Percentiles rank a stretch among this genome's conserved stretches.
phyloP scores from a whole-genome alignment of 352 stramenopile species.

The Pythium coloratum region DNA sequence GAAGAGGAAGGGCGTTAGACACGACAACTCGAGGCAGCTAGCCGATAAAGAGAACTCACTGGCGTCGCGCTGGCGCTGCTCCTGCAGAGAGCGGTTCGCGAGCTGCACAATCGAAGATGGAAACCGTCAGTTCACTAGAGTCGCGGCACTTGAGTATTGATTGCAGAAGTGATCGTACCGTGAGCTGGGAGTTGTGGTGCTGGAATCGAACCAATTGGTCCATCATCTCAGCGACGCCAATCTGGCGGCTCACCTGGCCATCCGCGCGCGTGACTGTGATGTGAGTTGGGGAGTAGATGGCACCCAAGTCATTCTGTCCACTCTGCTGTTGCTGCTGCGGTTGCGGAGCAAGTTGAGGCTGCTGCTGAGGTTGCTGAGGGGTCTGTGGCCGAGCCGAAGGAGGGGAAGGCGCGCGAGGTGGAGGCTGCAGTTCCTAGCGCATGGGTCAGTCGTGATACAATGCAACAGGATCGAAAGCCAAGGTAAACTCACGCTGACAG shows the following conservation, averaged over 20 bases:
- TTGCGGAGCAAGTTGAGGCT: neutral
- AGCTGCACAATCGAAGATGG: conserved; percentile 30
- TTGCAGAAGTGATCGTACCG: conserved; percentile 30
- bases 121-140: neutral
- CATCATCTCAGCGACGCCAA: conserved; percentile 80
- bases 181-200: conserved; percentile 73
- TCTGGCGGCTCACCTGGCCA: conserved; percentile 66
- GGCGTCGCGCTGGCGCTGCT: conserved; percentile 60
- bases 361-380: neutral
- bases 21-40: neutral
- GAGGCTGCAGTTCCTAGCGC: neutral
- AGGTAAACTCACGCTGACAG: neutral
- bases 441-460: neutral
- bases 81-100: conserved; percentile 67
- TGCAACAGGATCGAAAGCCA: neutral
- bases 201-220: conserved; percentile 70
- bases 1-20: neutral
- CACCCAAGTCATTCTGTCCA: conserved; percentile 33
- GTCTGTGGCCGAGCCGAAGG: neutral
- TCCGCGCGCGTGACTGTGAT: conserved; percentile 75
- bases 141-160: neutral
- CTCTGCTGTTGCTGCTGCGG: neutral
- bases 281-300: conserved; percentile 65
- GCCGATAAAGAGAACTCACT: conserved; percentile 30
- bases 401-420: neutral